Conservation (phyloP, 2,329 filamentous ascomycete species). For the Microascus cirrosus region DNA sequence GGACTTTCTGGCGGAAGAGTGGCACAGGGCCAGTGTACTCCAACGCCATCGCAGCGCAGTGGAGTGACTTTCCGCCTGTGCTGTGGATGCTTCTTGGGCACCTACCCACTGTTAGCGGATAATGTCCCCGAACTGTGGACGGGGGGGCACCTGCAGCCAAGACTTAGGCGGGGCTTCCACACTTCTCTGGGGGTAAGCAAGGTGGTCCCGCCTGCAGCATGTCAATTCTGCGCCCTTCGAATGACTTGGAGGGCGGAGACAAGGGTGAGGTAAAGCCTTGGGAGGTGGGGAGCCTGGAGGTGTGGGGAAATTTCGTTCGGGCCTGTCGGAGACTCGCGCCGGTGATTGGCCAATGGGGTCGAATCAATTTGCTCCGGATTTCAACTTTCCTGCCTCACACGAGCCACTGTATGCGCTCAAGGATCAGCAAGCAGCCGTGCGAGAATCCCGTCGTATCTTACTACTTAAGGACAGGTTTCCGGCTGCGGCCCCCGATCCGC, state of each 20-base stretch:
- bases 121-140: not conserved
- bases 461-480: not conserved
- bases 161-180: not conserved
- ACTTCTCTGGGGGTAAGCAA: not conserved
- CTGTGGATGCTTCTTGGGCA: not conserved
- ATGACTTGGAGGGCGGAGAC: constrained; percentile 14
- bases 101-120: not conserved
- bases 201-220: constrained; percentile 10
- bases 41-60: not conserved
- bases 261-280: not conserved
- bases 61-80: not conserved
- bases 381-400: no score
- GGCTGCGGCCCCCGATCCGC: not conserved
- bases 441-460: not conserved
- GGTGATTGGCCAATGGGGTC: no score
- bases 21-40: not conserved
- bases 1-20: not conserved
- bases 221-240: constrained; percentile 26
- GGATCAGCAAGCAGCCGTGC: not conserved
- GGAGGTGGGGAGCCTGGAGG: not conserved
- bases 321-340: not conserved
- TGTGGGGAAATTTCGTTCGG: not conserved
- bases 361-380: no score
- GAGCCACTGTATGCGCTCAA: not conserved
- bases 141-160: not conserved